Conservation (phyloP, 192 early-diverging fungal species). For the Gaertneriomyces semiglobifer region DNA sequence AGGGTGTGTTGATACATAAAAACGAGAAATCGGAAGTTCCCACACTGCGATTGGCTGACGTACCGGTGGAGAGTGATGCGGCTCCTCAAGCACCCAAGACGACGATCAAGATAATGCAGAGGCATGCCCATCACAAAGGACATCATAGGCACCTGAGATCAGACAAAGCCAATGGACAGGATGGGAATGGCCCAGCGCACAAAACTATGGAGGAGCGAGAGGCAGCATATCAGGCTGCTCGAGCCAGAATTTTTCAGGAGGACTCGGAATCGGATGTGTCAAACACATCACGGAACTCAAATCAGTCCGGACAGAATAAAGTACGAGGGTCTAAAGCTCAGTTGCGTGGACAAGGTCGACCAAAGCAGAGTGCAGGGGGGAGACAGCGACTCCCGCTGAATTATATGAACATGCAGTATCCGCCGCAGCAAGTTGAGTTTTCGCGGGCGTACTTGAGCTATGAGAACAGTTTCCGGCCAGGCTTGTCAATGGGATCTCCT, state of each 20-base stretch:
- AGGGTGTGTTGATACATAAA: conserved; percentile 57
- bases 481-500: too few relatives aligned
- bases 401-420: too few relatives aligned
- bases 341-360: too few relatives aligned
- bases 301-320: conserved; percentile 11
- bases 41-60: conserved; percentile 11
- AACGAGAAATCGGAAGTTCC: conserved; percentile 48
- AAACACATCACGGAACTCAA: conserved; percentile 16
- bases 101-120: conserved; percentile 40
- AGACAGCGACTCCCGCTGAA: too few relatives aligned
- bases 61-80: neutral
- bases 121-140: conserved; percentile 40
- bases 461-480: too few relatives aligned
- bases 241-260: conserved; percentile 69
- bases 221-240: conserved; percentile 65
- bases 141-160: conserved; percentile 24
- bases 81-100: conserved; percentile 30
- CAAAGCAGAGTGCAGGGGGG: too few relatives aligned
- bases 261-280: conserved; percentile 31
- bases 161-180: conserved; percentile 37
- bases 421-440: too few relatives aligned
- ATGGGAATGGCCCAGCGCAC: conserved; percentile 29
- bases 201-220: conserved; percentile 65
- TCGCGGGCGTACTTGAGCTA: too few relatives aligned
- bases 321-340: neutral